phyloP scores from a whole-genome alignment of 352 stramenopile genomes.

The Aphanomyces invadans region DNA sequence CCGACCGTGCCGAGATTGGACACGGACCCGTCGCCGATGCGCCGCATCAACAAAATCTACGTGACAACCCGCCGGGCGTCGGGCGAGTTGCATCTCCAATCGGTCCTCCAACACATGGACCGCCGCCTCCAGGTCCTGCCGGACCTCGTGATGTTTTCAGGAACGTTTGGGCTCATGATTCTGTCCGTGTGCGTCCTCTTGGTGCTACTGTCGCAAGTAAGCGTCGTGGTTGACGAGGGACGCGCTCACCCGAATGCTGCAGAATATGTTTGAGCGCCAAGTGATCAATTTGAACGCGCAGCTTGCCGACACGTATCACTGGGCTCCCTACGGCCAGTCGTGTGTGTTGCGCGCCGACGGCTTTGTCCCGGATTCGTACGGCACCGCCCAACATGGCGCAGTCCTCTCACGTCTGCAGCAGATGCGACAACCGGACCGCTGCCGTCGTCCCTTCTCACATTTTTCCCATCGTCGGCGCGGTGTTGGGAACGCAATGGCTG shows the following conservation, averaged over 20 bases:
- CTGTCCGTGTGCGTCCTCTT: neutral
- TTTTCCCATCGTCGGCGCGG: neutral
- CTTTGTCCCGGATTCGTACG: conserved; percentile 9
- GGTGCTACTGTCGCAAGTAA: conserved; percentile 2
- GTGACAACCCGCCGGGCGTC: no score
- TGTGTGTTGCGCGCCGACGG: neutral
- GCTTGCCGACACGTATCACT: neutral
- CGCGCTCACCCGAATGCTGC: neutral
- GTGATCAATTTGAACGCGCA: neutral
- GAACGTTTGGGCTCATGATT: neutral
- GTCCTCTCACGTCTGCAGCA: neutral
- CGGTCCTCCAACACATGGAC: no score
- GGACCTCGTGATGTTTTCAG: neutral
- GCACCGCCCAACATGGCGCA: neutral
- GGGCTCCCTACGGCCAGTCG: neutral
- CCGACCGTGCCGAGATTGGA: no score
- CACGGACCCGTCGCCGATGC: no score
- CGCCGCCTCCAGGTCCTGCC: no score
- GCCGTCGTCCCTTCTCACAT: neutral
- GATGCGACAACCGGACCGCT: neutral
- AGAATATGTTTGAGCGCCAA: neutral
- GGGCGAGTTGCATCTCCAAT: no score
- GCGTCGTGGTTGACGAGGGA: no score
- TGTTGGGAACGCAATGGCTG: neutral
- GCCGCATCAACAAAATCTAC: no score